These are phyloP conservation scores for Angomonas ambiguus DNA, from an alignment of 208 protist species.

Conservation along the genomic window DNA sequence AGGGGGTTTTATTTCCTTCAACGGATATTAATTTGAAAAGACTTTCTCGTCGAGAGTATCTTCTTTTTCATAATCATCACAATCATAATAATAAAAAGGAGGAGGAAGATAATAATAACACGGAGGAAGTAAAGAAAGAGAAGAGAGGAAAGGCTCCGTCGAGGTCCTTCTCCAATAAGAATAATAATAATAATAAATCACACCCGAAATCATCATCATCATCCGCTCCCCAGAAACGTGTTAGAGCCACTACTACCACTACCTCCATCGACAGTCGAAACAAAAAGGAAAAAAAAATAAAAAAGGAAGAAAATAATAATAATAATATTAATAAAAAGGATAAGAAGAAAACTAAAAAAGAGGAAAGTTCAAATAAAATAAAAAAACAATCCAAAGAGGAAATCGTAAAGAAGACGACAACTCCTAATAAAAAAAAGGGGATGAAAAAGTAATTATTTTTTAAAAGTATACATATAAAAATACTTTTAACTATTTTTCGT, in stretches of 20 bases:
- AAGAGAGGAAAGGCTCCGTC: too few species aligned
- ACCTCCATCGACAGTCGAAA: too few species aligned
- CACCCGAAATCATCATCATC: too few species aligned
- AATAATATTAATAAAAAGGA: neutral
- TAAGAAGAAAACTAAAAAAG: neutral
- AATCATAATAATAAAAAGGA: neutral
- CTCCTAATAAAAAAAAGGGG: neutral
- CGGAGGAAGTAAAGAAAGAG: too few species aligned
- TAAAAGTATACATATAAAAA: too few species aligned
- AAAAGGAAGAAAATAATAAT: neutral
- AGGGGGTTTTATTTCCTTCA: neutral
- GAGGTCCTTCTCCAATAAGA: too few species aligned
- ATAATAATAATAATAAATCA: too few species aligned
- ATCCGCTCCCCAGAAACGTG: too few species aligned
- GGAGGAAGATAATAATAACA: neutral
- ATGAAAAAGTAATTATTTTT: neutral
- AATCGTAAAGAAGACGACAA: too few species aligned
- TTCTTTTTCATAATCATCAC: slow-evolving; percentile 1
- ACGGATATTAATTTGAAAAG: neutral
- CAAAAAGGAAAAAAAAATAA: neutral
- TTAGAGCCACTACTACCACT: too few species aligned
- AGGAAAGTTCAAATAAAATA: neutral
- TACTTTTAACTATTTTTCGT: too few species aligned
- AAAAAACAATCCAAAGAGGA: neutral
- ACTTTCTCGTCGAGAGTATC: slow-evolving; percentile 8